Evolutionary conservation across 208 protist species (phyloP), one percentile per base, ranked within the genome.

Genomic region (Jaenimonas drosophilae): DNA sequence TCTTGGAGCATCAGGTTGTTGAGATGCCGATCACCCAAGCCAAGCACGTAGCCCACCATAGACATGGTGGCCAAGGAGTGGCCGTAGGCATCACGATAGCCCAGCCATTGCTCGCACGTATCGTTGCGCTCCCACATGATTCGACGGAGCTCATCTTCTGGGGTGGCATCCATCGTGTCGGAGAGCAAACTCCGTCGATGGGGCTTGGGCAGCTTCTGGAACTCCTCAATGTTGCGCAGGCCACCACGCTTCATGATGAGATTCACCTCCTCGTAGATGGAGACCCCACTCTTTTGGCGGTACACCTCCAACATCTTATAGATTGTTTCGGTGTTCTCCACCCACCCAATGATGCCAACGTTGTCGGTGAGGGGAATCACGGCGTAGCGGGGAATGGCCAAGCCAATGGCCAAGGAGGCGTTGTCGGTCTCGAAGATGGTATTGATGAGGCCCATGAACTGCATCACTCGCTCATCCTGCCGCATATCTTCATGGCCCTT

Each of bases 391-490:
- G 80, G 72, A 59, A 99, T 98, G 43, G 54, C 77, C 5, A 98
- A 65, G 27, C 97, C 95, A 39, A 90, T 84, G 9, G 84, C 60
- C 53, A 64, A 86, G 19, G 76, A 49, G 17, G 66, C 59, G 40
- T 80, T 82, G 59, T 98, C 94, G 12, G 66, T 70, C 9, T 64
- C 54, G 14, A 99, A 91, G 24, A 99, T 93, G 19, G 88, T 97
- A 76, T 99, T 99, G 16, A 99, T 96, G 4, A 99, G 76, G 1
- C 94, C 96, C 65, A 99, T 98, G 49, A 99, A 95, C 79, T 99
- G 98, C 98, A 99, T 99, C 12, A 99, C 98, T 27, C 98, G 87
- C 79, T 99, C 98, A 70, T 99, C 98, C 86, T 98, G 96, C 7
- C 97, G 70, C 61, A 98, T 77, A 58, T 98, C 95, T 74, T 99